Evolutionary conservation across 148 eudicot genomes (phyloP), one percentile per base, ranked within the genome.

Genomic region (Amaranthus hypochondriacus): DNA sequence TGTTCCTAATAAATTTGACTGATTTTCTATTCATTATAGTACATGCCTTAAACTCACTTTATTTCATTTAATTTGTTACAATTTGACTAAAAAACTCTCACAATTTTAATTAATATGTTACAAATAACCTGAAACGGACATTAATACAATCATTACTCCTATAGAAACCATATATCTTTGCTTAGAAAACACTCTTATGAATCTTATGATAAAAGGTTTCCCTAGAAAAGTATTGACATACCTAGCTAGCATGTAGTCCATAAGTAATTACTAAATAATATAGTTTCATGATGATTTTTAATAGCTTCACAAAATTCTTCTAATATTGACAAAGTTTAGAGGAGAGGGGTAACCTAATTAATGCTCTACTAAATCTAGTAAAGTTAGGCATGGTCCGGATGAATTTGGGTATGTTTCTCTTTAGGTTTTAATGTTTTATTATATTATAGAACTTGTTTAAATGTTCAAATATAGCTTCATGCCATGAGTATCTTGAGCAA

Each of bases 291-390:
- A n/a, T 57, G 5, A 18, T 59, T 69, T 52, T 69, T 48, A 44
- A 52, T 59, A 48, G 42, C 56, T 6, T 62, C 0, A 50, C 58
- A n/a, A 46, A 47, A 42, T 9, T 52, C 4, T 73, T 63, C 76
- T 53, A 56, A 48, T 48, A 55, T 47, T 65, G 62, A 46, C 52
- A 54, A 12, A 52, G 13, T 74, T 66, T 65, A 47, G 53, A 0
- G 12, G 48, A 9, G 7, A 21, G 12, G 46, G 70, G 56, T 43
- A 72, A 72, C 56, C 63, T 55, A 64, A 4, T 64, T 64, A 70
- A 62, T 70, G 55, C 5, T 63, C 28, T 70, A 42, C 75, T 57
- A 56, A 64, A 64, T 64, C 11, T 21, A 65, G 71, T 54, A 76
- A 49, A 8, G 52, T 15, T 43, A 14, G 48, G 18, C 9, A 28